These are phyloP conservation scores for Spatholobus suberectus DNA, from an alignment of 306 rosid genomes.

Conservation along the genomic window DNA sequence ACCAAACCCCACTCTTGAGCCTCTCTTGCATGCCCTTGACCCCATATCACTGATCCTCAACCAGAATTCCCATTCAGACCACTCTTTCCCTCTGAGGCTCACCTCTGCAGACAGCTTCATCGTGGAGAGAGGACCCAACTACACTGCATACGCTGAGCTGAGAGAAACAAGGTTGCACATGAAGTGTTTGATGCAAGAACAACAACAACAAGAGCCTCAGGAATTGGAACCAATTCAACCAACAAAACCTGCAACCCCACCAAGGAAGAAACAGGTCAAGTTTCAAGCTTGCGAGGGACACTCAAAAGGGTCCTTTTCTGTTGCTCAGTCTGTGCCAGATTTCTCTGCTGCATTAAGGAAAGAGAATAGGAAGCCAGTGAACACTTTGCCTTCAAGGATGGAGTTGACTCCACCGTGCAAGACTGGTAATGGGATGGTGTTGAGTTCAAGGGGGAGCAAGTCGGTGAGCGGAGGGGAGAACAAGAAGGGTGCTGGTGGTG, in stretches of 20 bases:
- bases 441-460: slow-evolving; percentile 76
- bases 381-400: slow-evolving; percentile 46
- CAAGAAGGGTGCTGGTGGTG: slow-evolving; percentile 46
- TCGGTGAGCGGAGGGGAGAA: slow-evolving; percentile 76
- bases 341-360: slow-evolving; percentile 76
- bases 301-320: slow-evolving; percentile 53
- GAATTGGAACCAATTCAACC: slow-evolving; percentile 26
- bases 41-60: slow-evolving; percentile 73
- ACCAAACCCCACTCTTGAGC: slow-evolving; percentile 44
- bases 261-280: slow-evolving; percentile 78
- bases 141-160: slow-evolving; percentile 75
- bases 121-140: slow-evolving; percentile 90
- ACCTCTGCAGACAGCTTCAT: slow-evolving; percentile 48
- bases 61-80: slow-evolving; percentile 51
- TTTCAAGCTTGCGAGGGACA: slow-evolving; percentile 51
- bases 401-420: slow-evolving; percentile 66
- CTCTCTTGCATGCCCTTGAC: slow-evolving; percentile 69
- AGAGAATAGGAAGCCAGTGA: slow-evolving; percentile 77
- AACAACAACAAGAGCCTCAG: slow-evolving; percentile 29
- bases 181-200: slow-evolving; percentile 37
- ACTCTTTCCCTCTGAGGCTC: slow-evolving; percentile 54
- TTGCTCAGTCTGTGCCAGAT: slow-evolving; percentile 93
- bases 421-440: slow-evolving; percentile 44
- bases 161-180: slow-evolving; percentile 63
- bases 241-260: slow-evolving; percentile 36